Base-by-base conservation (phyloP, 768 basidiomycete species). In the Melanogaster broomeanus region DNA sequence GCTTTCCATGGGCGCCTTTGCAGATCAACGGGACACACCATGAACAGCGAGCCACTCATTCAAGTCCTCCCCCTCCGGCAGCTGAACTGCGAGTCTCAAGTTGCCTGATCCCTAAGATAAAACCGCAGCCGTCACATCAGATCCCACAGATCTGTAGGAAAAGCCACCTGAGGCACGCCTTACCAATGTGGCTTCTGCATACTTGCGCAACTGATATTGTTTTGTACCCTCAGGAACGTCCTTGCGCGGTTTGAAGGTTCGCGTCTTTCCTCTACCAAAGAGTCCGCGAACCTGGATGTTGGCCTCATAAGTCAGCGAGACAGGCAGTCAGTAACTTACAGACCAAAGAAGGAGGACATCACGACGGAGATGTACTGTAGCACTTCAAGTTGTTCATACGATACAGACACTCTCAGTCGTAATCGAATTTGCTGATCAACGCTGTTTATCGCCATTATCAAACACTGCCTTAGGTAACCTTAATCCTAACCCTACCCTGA, bases 1-100 rank as follows among this genome's bases (percentile, higher is more conserved):
- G 21, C 33, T 1, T 24, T 25, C 4, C 21, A 21, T 22, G 35
- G 33, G 39, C 39, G 46, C 19, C 39, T 16, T 15, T 2, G 44
- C 27, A 21, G 46, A 15, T 25, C 10, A 44, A 46, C 34, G 8
- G 19, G 40, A 69, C 83, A 51, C 57, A 97, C 97, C 92, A 66
- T 99, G 96, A 8, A 99, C 96, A 12, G 97, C 97, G n/a, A 99
- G 85, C 97, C 97, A 99, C 71, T 99, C 97, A 59, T 95, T 96
- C 61, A 85, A 70, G 68, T 99, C 97, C 71, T 99, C 97, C 34
- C 97, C 97, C 59, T 98, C 97, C 0, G 97, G 97, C 18, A 98
- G 78, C 56, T 88, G 85, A 19, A 99, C 97, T 0, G 97, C 95
- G 41, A 90, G 76, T 51, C 95, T 78, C 55, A 99, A 74, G 73